These are phyloP conservation scores for Fusarium circinatum DNA, from an alignment of 2,329 filamentous ascomycete species.

Conservation along the genomic window DNA sequence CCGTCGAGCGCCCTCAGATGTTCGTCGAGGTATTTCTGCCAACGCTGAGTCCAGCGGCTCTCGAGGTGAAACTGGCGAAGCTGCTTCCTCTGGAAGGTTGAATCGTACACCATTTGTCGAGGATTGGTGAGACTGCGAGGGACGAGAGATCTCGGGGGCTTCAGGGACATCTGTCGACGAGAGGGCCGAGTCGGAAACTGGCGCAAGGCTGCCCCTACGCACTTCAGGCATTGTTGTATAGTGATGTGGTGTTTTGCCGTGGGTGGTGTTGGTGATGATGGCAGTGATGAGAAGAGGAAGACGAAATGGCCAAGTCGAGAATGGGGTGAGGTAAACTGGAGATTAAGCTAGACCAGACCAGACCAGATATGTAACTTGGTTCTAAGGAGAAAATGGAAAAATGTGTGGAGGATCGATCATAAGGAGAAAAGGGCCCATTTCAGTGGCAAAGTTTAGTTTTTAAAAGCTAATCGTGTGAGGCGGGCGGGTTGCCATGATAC, in stretches of 20 bases:
- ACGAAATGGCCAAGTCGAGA: neutral
- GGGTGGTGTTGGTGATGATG: neutral
- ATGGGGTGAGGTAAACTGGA: neutral
- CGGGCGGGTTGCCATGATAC: neutral
- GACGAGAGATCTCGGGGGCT: constrained; percentile 14
- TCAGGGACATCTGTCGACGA: constrained; percentile 27
- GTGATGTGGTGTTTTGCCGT: neutral
- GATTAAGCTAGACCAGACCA: constrained; percentile 1
- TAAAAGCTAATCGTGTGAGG: constrained; percentile 7
- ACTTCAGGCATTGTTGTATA: constrained; percentile 45
- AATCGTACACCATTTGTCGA: constrained; percentile 33
- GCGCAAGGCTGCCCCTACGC: constrained; percentile 42
- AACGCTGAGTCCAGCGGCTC: constrained; percentile 25
- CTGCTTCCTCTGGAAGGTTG: constrained; percentile 16
- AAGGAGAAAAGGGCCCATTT: constrained; percentile 1
- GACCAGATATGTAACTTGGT: neutral
- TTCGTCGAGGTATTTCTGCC: constrained; percentile 40
- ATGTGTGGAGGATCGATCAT: neutral
- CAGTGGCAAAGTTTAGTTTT: constrained; percentile 25
- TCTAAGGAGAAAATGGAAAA: constrained; percentile 6
- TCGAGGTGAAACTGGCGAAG: constrained; percentile 14
- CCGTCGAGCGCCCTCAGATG: constrained; percentile 26
- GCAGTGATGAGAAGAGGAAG: neutral
- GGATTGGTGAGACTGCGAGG: constrained; percentile 26
- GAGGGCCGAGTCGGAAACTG: constrained; percentile 35